Percentiles rank a stretch among this genome's conserved stretches.
Conservation (phyloP, 1,284 basidiomycete species). For the Ustilago esculenta region DNA sequence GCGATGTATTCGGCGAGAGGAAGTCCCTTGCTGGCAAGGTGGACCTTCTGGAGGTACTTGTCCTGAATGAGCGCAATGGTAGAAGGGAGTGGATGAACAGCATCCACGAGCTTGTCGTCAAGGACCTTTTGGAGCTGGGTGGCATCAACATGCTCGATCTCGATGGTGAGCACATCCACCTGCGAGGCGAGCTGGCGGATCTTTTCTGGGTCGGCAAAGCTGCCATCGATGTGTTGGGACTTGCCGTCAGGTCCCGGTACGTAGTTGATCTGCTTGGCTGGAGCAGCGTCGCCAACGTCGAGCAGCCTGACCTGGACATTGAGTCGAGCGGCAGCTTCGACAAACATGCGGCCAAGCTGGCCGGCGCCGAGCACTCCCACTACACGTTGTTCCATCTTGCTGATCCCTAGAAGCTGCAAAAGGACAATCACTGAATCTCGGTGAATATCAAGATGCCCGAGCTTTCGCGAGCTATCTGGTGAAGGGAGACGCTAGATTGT, state of each 20-base stretch:
- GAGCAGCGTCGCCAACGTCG: constrained; percentile 80
- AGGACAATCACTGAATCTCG: too few relatives aligned
- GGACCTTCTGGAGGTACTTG: constrained; percentile 89
- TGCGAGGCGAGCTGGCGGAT: constrained; percentile 82
- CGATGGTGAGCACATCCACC: constrained; percentile 91
- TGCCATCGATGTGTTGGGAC: constrained; percentile 82
- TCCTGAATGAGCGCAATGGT: constrained; percentile 94
- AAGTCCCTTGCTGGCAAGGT: constrained; percentile 69
- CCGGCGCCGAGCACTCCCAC: constrained; percentile 77
- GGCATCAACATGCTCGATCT: constrained; percentile 96
- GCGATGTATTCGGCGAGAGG: constrained; percentile 78
- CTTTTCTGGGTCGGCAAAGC: constrained; percentile 82
- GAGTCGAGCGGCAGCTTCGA: constrained; percentile 86
- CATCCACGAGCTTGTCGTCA: constrained; percentile 60
- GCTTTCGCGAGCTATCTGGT: not conserved
- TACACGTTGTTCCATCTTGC: constrained; percentile 47
- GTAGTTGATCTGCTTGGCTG: constrained; percentile 84
- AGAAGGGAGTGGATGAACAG: constrained; percentile 84
- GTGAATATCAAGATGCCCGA: too few relatives aligned
- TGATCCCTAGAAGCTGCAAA: too few relatives aligned
- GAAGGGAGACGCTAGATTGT: not conserved
- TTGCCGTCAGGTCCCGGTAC: constrained; percentile 41
- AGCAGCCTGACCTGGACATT: constrained; percentile 88
- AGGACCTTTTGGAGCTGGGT: constrained; percentile 73
- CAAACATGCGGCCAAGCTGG: constrained; percentile 97